phyloP scores from a whole-genome alignment of 768 basidiomycete genomes.

The Psilocybe cubensis region DNA sequence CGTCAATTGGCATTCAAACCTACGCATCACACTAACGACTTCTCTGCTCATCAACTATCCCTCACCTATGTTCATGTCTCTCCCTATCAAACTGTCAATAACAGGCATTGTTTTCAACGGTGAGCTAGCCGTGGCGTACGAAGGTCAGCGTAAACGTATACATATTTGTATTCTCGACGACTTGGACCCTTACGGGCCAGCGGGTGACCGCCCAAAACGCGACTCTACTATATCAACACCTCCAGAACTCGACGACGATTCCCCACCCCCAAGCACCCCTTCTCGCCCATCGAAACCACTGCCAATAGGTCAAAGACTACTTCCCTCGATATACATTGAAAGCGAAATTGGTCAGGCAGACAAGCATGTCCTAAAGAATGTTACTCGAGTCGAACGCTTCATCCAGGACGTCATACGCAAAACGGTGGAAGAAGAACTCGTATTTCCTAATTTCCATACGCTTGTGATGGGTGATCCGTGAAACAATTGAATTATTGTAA shows the following conservation, averaged over 20 bases:
- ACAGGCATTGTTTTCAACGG: constrained; percentile 87
- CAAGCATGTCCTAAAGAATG: constrained; percentile 95
- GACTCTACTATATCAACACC: constrained; percentile 51
- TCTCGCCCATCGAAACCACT: constrained; percentile 63
- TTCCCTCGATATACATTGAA: constrained; percentile 90
- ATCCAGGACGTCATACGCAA: constrained; percentile 95
- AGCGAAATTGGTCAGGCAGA: constrained; percentile 96
- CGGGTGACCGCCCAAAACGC: constrained; percentile 55
- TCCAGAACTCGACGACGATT: constrained; percentile 67
- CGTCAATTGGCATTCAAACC: constrained; percentile 84
- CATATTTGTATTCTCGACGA: constrained; percentile 92
- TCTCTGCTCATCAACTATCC: constrained; percentile 97
- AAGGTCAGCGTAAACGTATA: constrained; percentile 78
- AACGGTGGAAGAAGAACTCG: constrained; percentile 93
- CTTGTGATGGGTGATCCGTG: constrained; percentile 51
- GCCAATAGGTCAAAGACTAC: constrained; percentile 79
- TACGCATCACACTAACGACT: constrained; percentile 88
- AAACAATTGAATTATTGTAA: constrained; percentile 1
- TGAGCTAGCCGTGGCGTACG: constrained; percentile 90
- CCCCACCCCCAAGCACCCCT: constrained; percentile 35
- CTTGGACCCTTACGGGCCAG: constrained; percentile 82
- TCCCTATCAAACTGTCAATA: constrained; percentile 93
- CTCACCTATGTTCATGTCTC: constrained; percentile 93
- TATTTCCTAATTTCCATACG: constrained; percentile 96
- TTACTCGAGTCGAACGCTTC: constrained; percentile 92